Conservation (phyloP, 2,329 filamentous ascomycete genomes). For the Ascomycota sp. region DNA sequence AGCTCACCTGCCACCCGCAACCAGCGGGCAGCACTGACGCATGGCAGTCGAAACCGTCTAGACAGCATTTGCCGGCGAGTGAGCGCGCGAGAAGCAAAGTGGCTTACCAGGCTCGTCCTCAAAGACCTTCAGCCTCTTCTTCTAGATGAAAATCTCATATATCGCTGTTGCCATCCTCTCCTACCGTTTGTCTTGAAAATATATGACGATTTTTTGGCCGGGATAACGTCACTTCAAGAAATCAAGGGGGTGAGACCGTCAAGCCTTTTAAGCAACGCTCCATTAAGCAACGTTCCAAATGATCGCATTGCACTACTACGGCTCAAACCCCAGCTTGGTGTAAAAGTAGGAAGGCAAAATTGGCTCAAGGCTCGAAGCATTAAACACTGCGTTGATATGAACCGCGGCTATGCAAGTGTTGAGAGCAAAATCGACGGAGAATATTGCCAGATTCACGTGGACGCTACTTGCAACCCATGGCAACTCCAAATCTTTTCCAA, state of each 20-base stretch:
- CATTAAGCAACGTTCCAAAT: background rate
- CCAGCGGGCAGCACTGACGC: conserved; percentile 7
- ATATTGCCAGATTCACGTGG: conserved; percentile 72
- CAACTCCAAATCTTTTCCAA: conserved; percentile 74
- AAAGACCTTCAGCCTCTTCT: conserved; percentile 50
- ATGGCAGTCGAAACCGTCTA: conserved; percentile 22
- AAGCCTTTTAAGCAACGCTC: conserved; percentile 2
- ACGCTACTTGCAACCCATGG: conserved; percentile 30
- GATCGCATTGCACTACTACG: conserved; percentile 6
- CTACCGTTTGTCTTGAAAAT: conserved; percentile 49
- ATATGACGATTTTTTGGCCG: conserved; percentile 42
- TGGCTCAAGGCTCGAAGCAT: conserved; percentile 49
- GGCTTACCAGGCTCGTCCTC: conserved; percentile 61
- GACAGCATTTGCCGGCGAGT: conserved; percentile 35
- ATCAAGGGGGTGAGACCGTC: conserved; percentile 6
- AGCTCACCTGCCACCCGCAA: conserved; percentile 40
- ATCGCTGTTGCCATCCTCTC: conserved; percentile 41
- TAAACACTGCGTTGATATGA: conserved; percentile 49
- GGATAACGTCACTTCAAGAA: conserved; percentile 28
- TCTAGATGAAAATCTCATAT: conserved; percentile 32
- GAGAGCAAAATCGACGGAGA: conserved; percentile 75
- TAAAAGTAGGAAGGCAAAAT: conserved; percentile 40
- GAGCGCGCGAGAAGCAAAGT: conserved; percentile 53
- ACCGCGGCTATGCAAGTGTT: conserved; percentile 39
- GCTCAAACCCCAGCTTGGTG: conserved; percentile 31